phyloP scores from a whole-genome alignment of 177 flowering plant species.

The Tripterygium wilfordii region DNA sequence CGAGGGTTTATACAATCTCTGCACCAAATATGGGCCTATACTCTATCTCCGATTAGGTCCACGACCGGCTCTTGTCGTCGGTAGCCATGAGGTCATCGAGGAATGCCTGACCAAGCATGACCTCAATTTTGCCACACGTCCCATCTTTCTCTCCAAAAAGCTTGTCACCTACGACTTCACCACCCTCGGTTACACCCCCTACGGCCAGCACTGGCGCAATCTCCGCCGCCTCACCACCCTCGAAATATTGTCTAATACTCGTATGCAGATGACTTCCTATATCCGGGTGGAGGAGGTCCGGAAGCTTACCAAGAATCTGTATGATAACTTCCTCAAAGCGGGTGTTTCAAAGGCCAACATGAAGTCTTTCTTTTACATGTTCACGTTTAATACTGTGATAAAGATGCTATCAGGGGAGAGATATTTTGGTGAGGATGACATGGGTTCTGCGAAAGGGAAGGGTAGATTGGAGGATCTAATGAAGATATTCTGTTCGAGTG shows the following conservation, averaged over 20 bases:
- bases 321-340: background rate
- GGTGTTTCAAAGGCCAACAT: background rate
- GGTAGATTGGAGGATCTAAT: background rate
- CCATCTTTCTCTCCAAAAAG: background rate
- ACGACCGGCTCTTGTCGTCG: no score
- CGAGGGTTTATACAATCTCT: no score
- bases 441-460: background rate
- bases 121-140: background rate
- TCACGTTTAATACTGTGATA: background rate
- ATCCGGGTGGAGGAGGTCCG: background rate
- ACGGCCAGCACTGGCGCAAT: constrained; percentile 4
- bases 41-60: no score
- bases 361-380: background rate
- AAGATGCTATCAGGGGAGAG: background rate
- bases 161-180: background rate
- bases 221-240: background rate
- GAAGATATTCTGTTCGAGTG: background rate
- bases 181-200: background rate
- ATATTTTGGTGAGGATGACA: background rate
- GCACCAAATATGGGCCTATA: no score
- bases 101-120: constrained; percentile 3
- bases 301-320: background rate
- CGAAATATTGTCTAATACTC: background rate
- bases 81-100: no score
- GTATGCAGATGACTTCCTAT: background rate